Base-by-base conservation (phyloP, 108 stramenopile species). In the Cyclotella sp. region DNA sequence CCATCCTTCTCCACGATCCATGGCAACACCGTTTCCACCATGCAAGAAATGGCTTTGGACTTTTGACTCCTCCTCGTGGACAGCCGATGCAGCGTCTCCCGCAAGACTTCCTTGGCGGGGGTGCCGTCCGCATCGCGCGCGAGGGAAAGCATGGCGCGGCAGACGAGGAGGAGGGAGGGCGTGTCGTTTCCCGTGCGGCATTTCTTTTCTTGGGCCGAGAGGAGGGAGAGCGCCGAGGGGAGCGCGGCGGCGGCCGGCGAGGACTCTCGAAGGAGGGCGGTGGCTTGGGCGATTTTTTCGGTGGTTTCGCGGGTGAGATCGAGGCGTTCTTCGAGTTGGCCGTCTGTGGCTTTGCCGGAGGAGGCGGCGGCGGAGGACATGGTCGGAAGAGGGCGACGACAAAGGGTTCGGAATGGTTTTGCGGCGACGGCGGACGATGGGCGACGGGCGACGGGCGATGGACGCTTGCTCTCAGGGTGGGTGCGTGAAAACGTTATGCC, bases 181-280 rank as follows among this genome's bases (percentile, higher is more conserved):
- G 81, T 82, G 74, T 96, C 95, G 75, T 96, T 96, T 11, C 93
- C 93, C 15, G 88, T 85, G 18, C 95, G 90, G 74, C 93, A 93
- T 47, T 86, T 86, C 70, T 96, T 96, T 71, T 96, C 95, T 52
- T 91, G 77, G 11, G 92, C 93, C 3, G 87, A 69, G 59, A 96
- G 73, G 51, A 96, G 65, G n/a, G 71, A 40, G 21, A 95, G 79
- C 3, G 70, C 72, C 26, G 66, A n/a, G 51, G 28, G 28, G 34
- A 95, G 76, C 3, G 70, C 72, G 53, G 73, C 53, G 67, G 81
- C 73, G 44, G 82, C 64, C 2, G 60, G 8, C 4, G 64, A 22
- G 42, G 26, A 22, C 11, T 43, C 19, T 12, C 6, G 15, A 30
- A 86, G 82, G 63, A 95, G 82, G 21, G 66, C 44, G 27, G 75